A percentile compares a stretch with the other conserved stretches of the same genome.
Conservation (phyloP, 495 filamentous ascomycete species). For the Xylaria telfairii region DNA sequence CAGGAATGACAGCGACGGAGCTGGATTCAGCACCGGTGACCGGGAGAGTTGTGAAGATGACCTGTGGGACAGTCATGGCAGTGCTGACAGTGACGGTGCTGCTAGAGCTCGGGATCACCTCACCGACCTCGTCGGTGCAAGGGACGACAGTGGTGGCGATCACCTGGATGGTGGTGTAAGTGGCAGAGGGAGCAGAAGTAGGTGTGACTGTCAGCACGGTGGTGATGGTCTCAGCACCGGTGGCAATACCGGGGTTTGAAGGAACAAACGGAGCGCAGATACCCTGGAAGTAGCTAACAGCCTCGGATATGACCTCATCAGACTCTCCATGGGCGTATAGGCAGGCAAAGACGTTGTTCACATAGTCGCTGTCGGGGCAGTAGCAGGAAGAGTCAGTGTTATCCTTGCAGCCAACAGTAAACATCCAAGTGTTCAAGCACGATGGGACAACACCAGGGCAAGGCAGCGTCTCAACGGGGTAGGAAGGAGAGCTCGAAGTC, state of each 20-base stretch:
- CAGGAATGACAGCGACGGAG: conserved; percentile 58
- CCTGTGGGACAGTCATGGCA: conserved; percentile 73
- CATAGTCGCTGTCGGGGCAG: conserved; percentile 80
- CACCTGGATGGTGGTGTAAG: conserved; percentile 67
- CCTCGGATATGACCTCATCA: conserved; percentile 68
- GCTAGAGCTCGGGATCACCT: conserved; percentile 58
- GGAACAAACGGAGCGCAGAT: conserved; percentile 81
- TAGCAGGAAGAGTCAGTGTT: conserved; percentile 86
- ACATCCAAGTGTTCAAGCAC: conserved; percentile 94
- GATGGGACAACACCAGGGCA: conserved; percentile 81
- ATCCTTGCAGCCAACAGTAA: conserved; percentile 74
- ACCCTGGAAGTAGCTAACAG: conserved; percentile 85
- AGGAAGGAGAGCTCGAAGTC: conserved; percentile 45
- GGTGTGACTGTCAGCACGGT: conserved; percentile 63
- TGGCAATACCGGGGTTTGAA: conserved; percentile 84
- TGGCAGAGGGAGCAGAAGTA: conserved; percentile 48
- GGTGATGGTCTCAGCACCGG: conserved; percentile 62
- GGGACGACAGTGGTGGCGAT: conserved; percentile 58
- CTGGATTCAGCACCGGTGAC: conserved; percentile 36
- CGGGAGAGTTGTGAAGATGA: conserved; percentile 68
- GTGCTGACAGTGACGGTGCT: conserved; percentile 63
- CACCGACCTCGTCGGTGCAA: conserved; percentile 56
- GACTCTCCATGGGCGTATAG: conserved; percentile 76
- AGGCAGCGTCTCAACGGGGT: conserved; percentile 47
- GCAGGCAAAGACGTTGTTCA: conserved; percentile 81